Conservation (phyloP, 2,329 filamentous ascomycete species). For the Emergomyces orientalis region DNA sequence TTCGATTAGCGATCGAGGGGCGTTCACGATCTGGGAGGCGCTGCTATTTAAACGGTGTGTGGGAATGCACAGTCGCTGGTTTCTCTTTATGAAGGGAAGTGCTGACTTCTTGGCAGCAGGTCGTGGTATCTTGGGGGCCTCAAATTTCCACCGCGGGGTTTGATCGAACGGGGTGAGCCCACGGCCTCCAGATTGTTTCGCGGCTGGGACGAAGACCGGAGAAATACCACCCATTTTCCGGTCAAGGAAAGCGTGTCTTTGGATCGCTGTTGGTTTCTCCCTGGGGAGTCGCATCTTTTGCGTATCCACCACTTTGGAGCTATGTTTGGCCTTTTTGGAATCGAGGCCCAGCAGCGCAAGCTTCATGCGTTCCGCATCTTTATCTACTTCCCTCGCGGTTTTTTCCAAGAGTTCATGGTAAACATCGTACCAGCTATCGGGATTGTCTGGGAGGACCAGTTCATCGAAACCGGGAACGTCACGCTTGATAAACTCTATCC, state of each 20-base stretch:
- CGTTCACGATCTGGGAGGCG: constrained; percentile 31
- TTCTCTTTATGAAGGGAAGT: constrained; percentile 25
- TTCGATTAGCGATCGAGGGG: constrained; percentile 36
- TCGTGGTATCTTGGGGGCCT: constrained; percentile 19
- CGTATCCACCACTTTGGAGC: constrained; percentile 48
- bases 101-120: constrained; percentile 11
- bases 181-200: constrained; percentile 1
- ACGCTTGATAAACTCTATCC: constrained; percentile 67
- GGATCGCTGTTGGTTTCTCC: constrained; percentile 23
- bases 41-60: constrained; percentile 34
- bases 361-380: constrained; percentile 51
- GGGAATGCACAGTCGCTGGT: constrained; percentile 29
- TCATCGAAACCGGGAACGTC: constrained; percentile 64
- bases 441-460: constrained; percentile 55
- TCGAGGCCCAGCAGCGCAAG: constrained; percentile 50
- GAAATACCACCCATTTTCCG: constrained; percentile 26
- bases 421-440: constrained; percentile 65
- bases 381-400: constrained; percentile 47
- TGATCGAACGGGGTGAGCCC: constrained; percentile 10
- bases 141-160: constrained; percentile 20
- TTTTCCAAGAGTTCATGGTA: constrained; percentile 61
- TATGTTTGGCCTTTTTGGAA: constrained; percentile 49
- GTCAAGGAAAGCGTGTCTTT: constrained; percentile 26
- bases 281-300: constrained; percentile 24
- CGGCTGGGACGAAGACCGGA: constrained; percentile 17